phyloP scores from a whole-genome alignment of 1,284 basidiomycete genomes.

The Macrocystidia cucumis region DNA sequence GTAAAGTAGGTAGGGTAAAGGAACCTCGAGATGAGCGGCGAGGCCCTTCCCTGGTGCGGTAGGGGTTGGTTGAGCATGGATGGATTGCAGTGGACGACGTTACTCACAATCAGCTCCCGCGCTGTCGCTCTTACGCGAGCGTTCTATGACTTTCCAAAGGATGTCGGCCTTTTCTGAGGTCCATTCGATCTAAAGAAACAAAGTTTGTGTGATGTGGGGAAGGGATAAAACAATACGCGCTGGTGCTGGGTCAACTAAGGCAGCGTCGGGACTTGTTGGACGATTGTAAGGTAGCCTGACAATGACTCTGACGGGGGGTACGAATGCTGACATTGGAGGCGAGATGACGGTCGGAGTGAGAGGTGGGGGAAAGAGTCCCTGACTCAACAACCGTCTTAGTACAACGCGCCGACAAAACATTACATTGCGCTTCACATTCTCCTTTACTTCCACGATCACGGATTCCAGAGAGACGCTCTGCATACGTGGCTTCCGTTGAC shows the following conservation, averaged over 20 bases:
- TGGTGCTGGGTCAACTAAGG: slow-evolving; percentile 50
- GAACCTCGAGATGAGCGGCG: slow-evolving; percentile 69
- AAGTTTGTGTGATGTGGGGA: slow-evolving; percentile 4
- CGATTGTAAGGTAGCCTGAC: slow-evolving; percentile 70
- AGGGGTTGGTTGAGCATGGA: slow-evolving; percentile 5
- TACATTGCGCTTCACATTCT: not conserved
- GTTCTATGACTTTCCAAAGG: slow-evolving; percentile 76
- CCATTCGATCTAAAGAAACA: slow-evolving; percentile 62
- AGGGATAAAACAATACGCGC: slow-evolving; percentile 32
- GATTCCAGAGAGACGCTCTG: not conserved
- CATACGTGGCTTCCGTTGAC: no score
- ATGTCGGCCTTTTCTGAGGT: slow-evolving; percentile 72
- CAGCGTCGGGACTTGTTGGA: slow-evolving; percentile 64
- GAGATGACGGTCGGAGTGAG: not conserved
- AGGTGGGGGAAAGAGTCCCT: not conserved
- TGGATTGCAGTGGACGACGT: slow-evolving; percentile 6
- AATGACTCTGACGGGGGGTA: slow-evolving; percentile 53
- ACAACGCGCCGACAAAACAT: not conserved
- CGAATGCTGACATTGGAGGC: slow-evolving; percentile 4
- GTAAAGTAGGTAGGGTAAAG: slow-evolving; percentile 74
- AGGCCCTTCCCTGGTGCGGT: slow-evolving; percentile 64
- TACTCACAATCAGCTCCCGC: slow-evolving; percentile 70
- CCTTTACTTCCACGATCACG: not conserved
- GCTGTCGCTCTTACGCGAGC: slow-evolving; percentile 59
- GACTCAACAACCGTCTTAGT: not conserved